Evolutionary conservation across 129 eudicot genomes (phyloP), one percentile per base, ranked within the genome.

Genomic region (Centaurea solstitialis): DNA sequence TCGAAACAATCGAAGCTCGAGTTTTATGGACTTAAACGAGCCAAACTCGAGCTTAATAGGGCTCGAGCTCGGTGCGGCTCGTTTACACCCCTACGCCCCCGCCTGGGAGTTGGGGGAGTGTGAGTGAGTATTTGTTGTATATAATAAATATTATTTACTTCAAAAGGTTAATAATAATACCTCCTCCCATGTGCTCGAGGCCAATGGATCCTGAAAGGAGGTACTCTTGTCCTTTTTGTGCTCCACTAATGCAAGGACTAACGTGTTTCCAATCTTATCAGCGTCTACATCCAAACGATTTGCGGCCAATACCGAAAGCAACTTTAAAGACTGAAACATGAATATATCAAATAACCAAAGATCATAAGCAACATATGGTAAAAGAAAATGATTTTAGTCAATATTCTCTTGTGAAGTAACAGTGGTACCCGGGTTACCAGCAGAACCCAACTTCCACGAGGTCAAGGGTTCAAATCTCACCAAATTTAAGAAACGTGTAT

Each of bases 101-200:
- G 37, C 37, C 37, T 4, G 4, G 37, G 37, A 33, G 37, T 33
- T 33, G 5, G 37, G 37, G 37, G 37, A 13, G 61, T 13, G 21
- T 50, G n/a, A 18, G 21, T 57, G 65, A 53, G 65, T 5, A 57
- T 57, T 57, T 57, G 65, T 57, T 57, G 65, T 57, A 57, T 57
- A 57, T 57, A 57, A 57, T 57, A 57, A 57, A 57, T n/a, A 53
- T 17, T 53, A 53, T 17, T 4, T 57, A 57, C 9, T 57, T 57
- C 18, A 57, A 57, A 57, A 50, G 4, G 6, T 74, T 74, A 75
- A 40, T 74, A 20, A 30, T 64, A 59, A 69, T 79, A 89, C 93
- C 93, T 87, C 80, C 83, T 91, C 97, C 97, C 99, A 91, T 77
- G 93, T 87, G 93, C 98, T 91, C 35, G 98, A 88, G 40, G 98